Evolutionary conservation across 495 filamentous ascomycete genomes (phyloP).

Genomic region (Talaromyces borbonicus): DNA sequence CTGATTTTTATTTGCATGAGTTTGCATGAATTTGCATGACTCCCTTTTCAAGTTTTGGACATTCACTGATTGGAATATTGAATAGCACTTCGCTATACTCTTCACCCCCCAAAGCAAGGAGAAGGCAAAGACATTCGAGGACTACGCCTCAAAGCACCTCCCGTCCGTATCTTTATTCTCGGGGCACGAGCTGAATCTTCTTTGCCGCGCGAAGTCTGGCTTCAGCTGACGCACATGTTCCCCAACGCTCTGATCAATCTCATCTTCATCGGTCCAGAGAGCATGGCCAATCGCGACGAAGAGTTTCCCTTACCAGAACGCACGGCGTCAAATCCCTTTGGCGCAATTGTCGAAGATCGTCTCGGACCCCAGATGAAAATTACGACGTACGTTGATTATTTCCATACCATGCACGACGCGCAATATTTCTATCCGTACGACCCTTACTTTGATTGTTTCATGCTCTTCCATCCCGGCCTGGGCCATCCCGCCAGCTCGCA

Average conservation of each 20-base stretch:
- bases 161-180: slow-evolving; percentile 85
- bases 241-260: slow-evolving; percentile 63
- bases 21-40: neutral
- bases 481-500: slow-evolving; percentile 87
- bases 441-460: slow-evolving; percentile 93
- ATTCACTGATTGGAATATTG: slow-evolving; percentile 9
- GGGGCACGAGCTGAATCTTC: slow-evolving; percentile 95
- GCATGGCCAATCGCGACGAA: slow-evolving; percentile 78
- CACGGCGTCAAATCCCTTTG: slow-evolving; percentile 79
- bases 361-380: slow-evolving; percentile 84
- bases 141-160: slow-evolving; percentile 71
- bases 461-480: slow-evolving; percentile 92
- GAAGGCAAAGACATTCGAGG: slow-evolving; percentile 65
- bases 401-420: slow-evolving; percentile 88
- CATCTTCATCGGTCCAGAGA: slow-evolving; percentile 92
- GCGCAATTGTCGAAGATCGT: slow-evolving; percentile 81
- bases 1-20: slow-evolving; percentile 1
- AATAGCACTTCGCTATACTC: slow-evolving; percentile 88
- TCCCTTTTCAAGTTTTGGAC: neutral
- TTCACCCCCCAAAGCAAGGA: slow-evolving; percentile 78
- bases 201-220: slow-evolving; percentile 85
- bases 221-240: slow-evolving; percentile 86
- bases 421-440: slow-evolving; percentile 86
- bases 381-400: slow-evolving; percentile 94
- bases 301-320: slow-evolving; percentile 86